Evolutionary conservation across 768 basidiomycete species (phyloP).

Genomic region (Lepiota venenata): DNA sequence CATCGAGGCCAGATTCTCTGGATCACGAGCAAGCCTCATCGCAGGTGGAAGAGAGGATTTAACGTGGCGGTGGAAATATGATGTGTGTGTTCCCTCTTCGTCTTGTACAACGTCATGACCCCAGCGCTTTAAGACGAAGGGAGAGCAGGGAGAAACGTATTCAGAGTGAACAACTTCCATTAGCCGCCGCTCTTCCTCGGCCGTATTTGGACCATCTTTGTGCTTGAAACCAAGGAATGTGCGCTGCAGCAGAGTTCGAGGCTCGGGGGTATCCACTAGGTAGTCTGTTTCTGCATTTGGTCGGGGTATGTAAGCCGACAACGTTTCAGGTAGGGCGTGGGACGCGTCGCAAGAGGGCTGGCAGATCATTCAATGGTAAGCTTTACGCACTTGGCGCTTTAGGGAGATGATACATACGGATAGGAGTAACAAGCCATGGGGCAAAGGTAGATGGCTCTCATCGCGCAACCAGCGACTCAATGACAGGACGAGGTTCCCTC

Average conservation of each 20-base stretch:
- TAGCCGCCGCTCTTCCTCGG: conserved; percentile 28
- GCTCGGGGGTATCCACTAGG: conserved; percentile 50
- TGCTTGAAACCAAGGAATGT: conserved; percentile 47
- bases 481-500: conserved; percentile 50
- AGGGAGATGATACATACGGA: conserved; percentile 26
- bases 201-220: conserved; percentile 13
- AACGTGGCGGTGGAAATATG: conserved; percentile 18
- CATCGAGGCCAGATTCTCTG: conserved; percentile 14
- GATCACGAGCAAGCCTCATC: conserved; percentile 15
- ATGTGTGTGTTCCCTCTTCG: conserved; percentile 22
- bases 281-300: conserved; percentile 48
- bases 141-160: conserved; percentile 38
- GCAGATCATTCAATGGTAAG: neutral
- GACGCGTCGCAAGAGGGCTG: conserved; percentile 31
- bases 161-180: conserved; percentile 37
- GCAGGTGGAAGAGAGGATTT: conserved; percentile 16
- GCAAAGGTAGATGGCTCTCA: conserved; percentile 40
- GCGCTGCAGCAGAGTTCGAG: conserved; percentile 46
- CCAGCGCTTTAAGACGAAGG: conserved; percentile 34
- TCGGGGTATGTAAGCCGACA: conserved; percentile 46
- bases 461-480: conserved; percentile 53
- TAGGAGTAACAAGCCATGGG: conserved; percentile 43
- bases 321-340: conserved; percentile 44
- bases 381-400: neutral
- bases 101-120: conserved; percentile 32